Evolutionary conservation across 805 yeast genomes (phyloP).

Genomic region (Komagataella pastoris): DNA sequence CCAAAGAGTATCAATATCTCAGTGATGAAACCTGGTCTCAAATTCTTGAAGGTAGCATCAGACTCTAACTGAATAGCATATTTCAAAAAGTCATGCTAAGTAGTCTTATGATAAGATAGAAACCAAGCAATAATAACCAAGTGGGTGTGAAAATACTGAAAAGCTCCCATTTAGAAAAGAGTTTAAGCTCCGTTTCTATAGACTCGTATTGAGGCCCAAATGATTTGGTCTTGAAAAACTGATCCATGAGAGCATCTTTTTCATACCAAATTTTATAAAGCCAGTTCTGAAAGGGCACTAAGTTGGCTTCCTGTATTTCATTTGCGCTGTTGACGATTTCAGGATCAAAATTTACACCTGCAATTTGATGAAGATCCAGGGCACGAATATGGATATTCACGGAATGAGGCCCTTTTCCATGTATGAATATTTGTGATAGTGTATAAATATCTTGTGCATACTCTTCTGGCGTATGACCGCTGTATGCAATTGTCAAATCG

Average conservation of each 20-base stretch:
- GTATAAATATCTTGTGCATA: slow-evolving; percentile 73
- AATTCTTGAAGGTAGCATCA: slow-evolving; percentile 11
- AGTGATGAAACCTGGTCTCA: slow-evolving; percentile 41
- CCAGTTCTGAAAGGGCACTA: slow-evolving; percentile 60
- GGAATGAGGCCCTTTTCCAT: slow-evolving; percentile 58
- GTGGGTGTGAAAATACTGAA: slow-evolving; percentile 12
- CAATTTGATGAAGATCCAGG: slow-evolving; percentile 46
- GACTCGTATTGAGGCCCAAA: slow-evolving; percentile 16
- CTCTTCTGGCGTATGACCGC: slow-evolving; percentile 47
- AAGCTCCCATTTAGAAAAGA: slow-evolving; percentile 11
- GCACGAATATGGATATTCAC: slow-evolving; percentile 57
- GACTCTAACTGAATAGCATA: slow-evolving; percentile 6
- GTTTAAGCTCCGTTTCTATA: slow-evolving; percentile 8
- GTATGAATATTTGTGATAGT: slow-evolving; percentile 45
- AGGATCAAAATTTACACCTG: slow-evolving; percentile 30
- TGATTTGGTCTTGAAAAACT: slow-evolving; percentile 40
- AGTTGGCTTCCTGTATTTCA: slow-evolving; percentile 20
- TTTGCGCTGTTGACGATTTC: slow-evolving; percentile 14
- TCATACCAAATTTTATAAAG: slow-evolving; percentile 56
- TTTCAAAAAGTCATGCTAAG: background rate
- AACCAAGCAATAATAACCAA: background rate
- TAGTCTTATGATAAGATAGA: background rate
- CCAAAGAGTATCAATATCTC: slow-evolving; percentile 40
- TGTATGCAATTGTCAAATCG: slow-evolving; percentile 76
- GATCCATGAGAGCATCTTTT: slow-evolving; percentile 64